Evolutionary conservation across 495 filamentous ascomycete genomes (phyloP), one percentile per base, ranked within the genome.

Genomic region (Penicillium turbatum): DNA sequence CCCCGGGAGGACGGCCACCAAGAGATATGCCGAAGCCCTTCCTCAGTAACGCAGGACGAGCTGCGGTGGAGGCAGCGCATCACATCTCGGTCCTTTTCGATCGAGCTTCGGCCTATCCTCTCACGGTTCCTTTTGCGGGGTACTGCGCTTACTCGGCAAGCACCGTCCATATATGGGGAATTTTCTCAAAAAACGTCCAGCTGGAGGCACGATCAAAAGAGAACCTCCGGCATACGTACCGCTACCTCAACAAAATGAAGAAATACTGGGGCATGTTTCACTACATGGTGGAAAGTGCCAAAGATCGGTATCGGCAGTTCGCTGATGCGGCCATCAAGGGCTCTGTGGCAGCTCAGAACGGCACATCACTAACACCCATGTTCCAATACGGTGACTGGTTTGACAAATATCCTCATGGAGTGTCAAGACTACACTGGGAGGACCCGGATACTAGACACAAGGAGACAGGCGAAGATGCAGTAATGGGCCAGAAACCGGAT

Each of bases 341-440:
- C 27, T 66, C 71, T 26, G 62, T 69, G 19, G 71, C 81, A 44
- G 77, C 72, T 49, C 77, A 82, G 45, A 70, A 83, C 35, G 83
- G 82, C 17, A 81, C 57, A 16, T 55, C 64, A 3, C 53, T 70
- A 10, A 72, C 80, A 1, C 71, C 74, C 11, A 89, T 96, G 67
- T 92, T 96, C 73, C 92, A 97, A 64, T 98, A 97, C 60, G 92
- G 92, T 32, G 93, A 98, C 69, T 98, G 93, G 93, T 97, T 97
- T 63, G 84, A 92, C 64, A 85, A 89, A 58, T 97, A 97, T 71
- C 93, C 93, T 1, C 89, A 93, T 61, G 93, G 93, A 10, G 89
- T 97, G 17, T 88, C 89, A 26, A 80, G 86, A 48, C 76, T 85
- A 9, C 87, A 93, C 68, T 93, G 87, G 71, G 87, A 92, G 57